phyloP scores from a whole-genome alignment of 805 yeast genomes.

The Sugiyamaella qingdaonensis region DNA sequence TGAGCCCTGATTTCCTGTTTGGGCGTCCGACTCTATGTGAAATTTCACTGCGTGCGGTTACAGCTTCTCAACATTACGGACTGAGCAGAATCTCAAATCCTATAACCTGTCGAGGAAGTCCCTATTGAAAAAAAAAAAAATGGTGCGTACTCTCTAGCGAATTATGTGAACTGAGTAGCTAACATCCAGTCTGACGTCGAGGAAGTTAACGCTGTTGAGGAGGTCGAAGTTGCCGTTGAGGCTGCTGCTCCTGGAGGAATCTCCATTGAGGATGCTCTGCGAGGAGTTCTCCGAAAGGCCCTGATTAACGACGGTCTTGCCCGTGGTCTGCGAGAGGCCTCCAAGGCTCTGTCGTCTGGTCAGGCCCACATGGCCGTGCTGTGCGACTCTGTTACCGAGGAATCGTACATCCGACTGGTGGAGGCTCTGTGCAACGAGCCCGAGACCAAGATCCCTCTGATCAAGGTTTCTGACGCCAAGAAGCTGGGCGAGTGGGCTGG shows the following conservation, averaged over 20 bases:
- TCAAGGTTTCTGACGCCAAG: slow-evolving; percentile 99
- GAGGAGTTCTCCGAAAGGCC: slow-evolving; percentile 96
- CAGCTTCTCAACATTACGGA: slow-evolving; percentile 18
- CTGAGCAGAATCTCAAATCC: slow-evolving; percentile 29
- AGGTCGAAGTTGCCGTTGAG: slow-evolving; percentile 71
- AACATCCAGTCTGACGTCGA: slow-evolving; percentile 78
- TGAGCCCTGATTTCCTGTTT: slow-evolving; percentile 1
- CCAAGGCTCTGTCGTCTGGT: slow-evolving; percentile 96
- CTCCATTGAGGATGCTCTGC: slow-evolving; percentile 97
- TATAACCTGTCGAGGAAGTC: slow-evolving; percentile 33
- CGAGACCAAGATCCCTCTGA: slow-evolving; percentile 92
- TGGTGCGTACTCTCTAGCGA: slow-evolving; percentile 20
- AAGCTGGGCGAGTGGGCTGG: slow-evolving; percentile 99
- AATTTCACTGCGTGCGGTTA: background rate
- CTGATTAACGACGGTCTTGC: slow-evolving; percentile 99
- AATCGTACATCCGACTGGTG: slow-evolving; percentile 90
- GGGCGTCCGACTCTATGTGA: background rate
- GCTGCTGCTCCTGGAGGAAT: slow-evolving; percentile 82
- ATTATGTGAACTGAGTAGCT: background rate
- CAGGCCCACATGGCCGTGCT: slow-evolving; percentile 97
- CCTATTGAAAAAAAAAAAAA: slow-evolving; percentile 18
- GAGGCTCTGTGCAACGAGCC: slow-evolving; percentile 99
- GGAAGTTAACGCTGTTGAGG: slow-evolving; percentile 78
- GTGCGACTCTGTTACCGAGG: slow-evolving; percentile 98
- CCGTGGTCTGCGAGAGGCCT: slow-evolving; percentile 99